These are phyloP conservation scores for Curvularia verruculosa DNA, from an alignment of 2,329 filamentous ascomycete genomes.

Conservation along the genomic window DNA sequence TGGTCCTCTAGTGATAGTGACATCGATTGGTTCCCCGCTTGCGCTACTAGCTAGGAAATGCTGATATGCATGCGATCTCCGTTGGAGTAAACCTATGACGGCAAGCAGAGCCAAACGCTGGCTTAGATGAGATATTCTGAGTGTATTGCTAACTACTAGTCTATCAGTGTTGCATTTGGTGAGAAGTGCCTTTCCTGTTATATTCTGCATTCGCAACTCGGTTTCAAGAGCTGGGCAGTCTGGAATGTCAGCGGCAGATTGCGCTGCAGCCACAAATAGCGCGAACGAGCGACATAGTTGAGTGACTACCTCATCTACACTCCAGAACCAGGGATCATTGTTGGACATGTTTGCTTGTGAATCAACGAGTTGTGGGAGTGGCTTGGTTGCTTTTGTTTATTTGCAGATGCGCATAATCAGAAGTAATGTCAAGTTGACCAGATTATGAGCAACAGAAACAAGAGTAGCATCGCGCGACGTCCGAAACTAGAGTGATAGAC, in stretches of 20 bases:
- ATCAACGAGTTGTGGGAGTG: not conserved
- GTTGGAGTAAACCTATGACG: conserved; percentile 63
- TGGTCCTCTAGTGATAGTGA: too few relatives aligned
- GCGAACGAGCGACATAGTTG: conserved; percentile 66
- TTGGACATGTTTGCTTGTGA: conserved; percentile 3
- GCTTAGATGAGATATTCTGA: conserved; percentile 58
- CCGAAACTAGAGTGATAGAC: not conserved
- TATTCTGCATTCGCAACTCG: conserved; percentile 64
- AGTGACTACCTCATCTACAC: conserved; percentile 67
- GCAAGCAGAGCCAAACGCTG: conserved; percentile 64
- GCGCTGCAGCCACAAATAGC: conserved; percentile 52
- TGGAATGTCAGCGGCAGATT: conserved; percentile 50
- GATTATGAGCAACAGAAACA: not conserved
- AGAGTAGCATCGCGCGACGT: not conserved
- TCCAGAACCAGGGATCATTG: conserved; percentile 76
- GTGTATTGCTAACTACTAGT: conserved; percentile 59
- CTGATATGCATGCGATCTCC: conserved; percentile 12
- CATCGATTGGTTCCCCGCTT: conserved; percentile 1
- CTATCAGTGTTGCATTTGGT: conserved; percentile 58
- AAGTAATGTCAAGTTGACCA: not conserved
- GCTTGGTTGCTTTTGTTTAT: not conserved
- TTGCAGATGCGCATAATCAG: not conserved
- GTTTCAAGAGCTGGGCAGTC: conserved; percentile 60
- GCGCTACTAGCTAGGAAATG: conserved; percentile 8
- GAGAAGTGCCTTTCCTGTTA: conserved; percentile 70